Percentiles rank a stretch among this genome's conserved stretches.
phyloP scores from a whole-genome alignment of 2,329 filamentous ascomycete species.

The Coniochaeta prunicola region DNA sequence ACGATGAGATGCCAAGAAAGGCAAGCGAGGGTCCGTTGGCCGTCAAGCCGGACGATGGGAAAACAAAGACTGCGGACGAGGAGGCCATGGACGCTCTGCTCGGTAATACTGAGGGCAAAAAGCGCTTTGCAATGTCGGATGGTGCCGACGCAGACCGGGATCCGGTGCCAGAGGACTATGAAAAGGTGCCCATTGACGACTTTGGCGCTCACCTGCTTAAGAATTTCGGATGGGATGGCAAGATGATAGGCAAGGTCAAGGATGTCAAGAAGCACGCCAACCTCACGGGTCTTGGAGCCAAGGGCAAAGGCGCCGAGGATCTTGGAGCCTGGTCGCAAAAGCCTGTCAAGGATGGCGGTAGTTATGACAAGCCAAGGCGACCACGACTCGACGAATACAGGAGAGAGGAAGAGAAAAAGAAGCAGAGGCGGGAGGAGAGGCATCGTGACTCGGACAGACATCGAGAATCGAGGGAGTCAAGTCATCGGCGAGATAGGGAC shows the following conservation, averaged over 20 bases:
- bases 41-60: conserved; percentile 5
- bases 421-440: conserved; percentile 31
- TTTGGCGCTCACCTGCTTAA: conserved; percentile 86
- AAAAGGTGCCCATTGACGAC: conserved; percentile 84
- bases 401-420: conserved; percentile 35
- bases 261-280: conserved; percentile 66
- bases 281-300: conserved; percentile 82
- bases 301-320: conserved; percentile 66
- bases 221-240: conserved; percentile 91
- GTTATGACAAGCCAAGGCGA: conserved; percentile 26
- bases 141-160: conserved; percentile 64
- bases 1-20: conserved; percentile 33
- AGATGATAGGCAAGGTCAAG: conserved; percentile 53
- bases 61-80: conserved; percentile 30
- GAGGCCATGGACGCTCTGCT: conserved; percentile 62
- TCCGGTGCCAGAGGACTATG: conserved; percentile 74
- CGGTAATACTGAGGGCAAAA: conserved; percentile 37
- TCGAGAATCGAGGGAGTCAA: not conserved
- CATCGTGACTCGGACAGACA: conserved; percentile 36
- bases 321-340: conserved; percentile 75
- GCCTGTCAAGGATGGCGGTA: conserved; percentile 39
- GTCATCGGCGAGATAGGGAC: conserved; percentile 26
- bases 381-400: conserved; percentile 44
- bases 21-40: conserved; percentile 35
- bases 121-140: conserved; percentile 47